A percentile compares a stretch with the other conserved stretches of the same genome.
Conservation (phyloP, 2,329 filamentous ascomycete genomes). For the Cephalotrichum gorgonifer region DNA sequence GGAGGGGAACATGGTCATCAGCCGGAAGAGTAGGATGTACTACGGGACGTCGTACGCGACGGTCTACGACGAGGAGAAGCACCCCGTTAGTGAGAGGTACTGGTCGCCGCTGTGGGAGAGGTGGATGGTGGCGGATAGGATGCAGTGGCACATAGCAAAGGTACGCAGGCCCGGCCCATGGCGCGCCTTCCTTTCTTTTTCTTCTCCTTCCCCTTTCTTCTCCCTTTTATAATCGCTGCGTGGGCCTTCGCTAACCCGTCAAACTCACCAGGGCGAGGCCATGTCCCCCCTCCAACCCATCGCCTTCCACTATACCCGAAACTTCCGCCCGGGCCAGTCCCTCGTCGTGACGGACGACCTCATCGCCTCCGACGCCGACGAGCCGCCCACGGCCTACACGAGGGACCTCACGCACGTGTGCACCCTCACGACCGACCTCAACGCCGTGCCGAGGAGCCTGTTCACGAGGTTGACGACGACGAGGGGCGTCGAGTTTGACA, state of each 20-base stretch:
- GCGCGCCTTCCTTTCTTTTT: slow-evolving; percentile 9
- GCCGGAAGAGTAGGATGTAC: slow-evolving; percentile 61
- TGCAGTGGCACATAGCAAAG: slow-evolving; percentile 81
- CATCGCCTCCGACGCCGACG: slow-evolving; percentile 63
- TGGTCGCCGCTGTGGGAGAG: slow-evolving; percentile 73
- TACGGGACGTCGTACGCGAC: slow-evolving; percentile 77
- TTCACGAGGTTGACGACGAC: slow-evolving; percentile 72
- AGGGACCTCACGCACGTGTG: slow-evolving; percentile 61
- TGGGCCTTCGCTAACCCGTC: neutral
- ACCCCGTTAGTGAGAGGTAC: slow-evolving; percentile 63
- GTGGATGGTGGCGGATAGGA: slow-evolving; percentile 74
- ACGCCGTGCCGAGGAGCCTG: slow-evolving; percentile 60
- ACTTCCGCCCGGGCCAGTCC: slow-evolving; percentile 70
- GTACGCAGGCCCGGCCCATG: too few relatives aligned
- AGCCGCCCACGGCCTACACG: slow-evolving; percentile 49
- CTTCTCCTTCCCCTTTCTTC: slow-evolving; percentile 1
- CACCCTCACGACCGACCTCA: slow-evolving; percentile 70
- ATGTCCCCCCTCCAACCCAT: slow-evolving; percentile 65
- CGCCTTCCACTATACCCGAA: slow-evolving; percentile 77
- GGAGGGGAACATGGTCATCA: slow-evolving; percentile 72
- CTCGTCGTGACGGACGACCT: slow-evolving; percentile 71
- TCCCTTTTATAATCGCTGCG: neutral
- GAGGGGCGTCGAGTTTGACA: slow-evolving; percentile 70
- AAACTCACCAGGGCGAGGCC: slow-evolving; percentile 49
- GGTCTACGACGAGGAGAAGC: slow-evolving; percentile 66